Evolutionary conservation across 1,139 yeast genomes (phyloP).

Genomic region (Yamadazyma sp.): DNA sequence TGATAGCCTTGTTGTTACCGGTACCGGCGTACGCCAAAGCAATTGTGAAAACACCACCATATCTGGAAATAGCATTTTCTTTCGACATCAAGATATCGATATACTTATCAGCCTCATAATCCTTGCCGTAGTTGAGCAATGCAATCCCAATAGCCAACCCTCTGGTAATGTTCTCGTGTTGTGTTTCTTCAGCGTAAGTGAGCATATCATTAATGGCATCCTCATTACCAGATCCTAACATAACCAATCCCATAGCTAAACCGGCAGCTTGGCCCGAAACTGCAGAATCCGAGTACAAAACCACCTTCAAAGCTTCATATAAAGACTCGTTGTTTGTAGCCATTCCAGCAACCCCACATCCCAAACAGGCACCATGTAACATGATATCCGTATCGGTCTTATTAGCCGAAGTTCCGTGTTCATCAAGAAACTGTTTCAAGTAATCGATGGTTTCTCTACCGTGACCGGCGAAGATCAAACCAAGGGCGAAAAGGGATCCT

Average conservation of each 20-base stretch:
- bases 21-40: conserved; percentile 98
- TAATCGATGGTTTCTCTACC: conserved; percentile 87
- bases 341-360: conserved; percentile 97
- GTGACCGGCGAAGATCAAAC: conserved; percentile 93
- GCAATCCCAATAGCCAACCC: conserved; percentile 91
- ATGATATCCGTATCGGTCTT: conserved; percentile 80
- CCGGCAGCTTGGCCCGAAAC: conserved; percentile 97
- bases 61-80: conserved; percentile 84
- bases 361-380: conserved; percentile 94
- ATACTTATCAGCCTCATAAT: conserved; percentile 73
- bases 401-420: conserved; percentile 65
- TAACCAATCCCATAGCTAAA: conserved; percentile 90
- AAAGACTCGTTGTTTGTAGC: conserved; percentile 74
- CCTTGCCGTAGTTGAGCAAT: conserved; percentile 80
- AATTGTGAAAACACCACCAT: conserved; percentile 93
- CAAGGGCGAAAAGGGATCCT: conserved; percentile 92
- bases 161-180: conserved; percentile 92
- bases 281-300: conserved; percentile 88
- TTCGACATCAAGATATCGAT: conserved; percentile 68
- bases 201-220: conserved; percentile 79
- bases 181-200: conserved; percentile 91
- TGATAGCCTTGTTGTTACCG: conserved; percentile 84
- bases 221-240: conserved; percentile 89
- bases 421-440: conserved; percentile 71
- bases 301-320: conserved; percentile 82